Conservation (phyloP, 1,284 basidiomycete species). For the Ceratobasidium sp. region DNA sequence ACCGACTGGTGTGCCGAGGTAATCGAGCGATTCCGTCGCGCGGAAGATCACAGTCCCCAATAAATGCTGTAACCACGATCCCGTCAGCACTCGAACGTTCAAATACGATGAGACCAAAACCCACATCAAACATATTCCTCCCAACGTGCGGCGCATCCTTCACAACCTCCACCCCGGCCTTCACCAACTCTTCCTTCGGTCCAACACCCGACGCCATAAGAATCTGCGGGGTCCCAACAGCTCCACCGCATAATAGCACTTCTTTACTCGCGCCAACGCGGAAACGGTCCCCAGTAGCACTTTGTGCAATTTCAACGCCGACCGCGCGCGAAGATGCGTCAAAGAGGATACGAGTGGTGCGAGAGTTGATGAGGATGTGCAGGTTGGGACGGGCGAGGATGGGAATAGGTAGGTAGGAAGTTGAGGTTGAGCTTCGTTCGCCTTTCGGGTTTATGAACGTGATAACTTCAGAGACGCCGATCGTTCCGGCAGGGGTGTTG, state of each 20-base stretch:
- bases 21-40: slow-evolving; percentile 54
- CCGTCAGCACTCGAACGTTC: not conserved
- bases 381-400: slow-evolving; percentile 61
- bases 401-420: slow-evolving; percentile 59
- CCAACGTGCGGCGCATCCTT: slow-evolving; percentile 48
- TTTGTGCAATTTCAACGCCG: slow-evolving; percentile 57
- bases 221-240: slow-evolving; percentile 50
- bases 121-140: slow-evolving; percentile 49
- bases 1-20: slow-evolving; percentile 55
- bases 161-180: slow-evolving; percentile 41
- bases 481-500: slow-evolving; percentile 54
- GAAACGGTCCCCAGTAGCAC: slow-evolving; percentile 51
- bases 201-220: slow-evolving; percentile 50
- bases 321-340: slow-evolving; percentile 50
- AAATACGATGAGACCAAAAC: slow-evolving; percentile 13
- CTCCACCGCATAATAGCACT: slow-evolving; percentile 53
- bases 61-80: slow-evolving; percentile 43
- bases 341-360: slow-evolving; percentile 52
- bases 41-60: slow-evolving; percentile 42
- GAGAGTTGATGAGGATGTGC: slow-evolving; percentile 59
- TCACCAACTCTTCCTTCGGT: slow-evolving; percentile 43
- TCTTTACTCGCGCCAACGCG: slow-evolving; percentile 58
- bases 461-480: slow-evolving; percentile 55
- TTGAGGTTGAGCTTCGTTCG: slow-evolving; percentile 61
- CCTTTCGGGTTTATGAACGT: slow-evolving; percentile 58